Conservation (phyloP, 352 stramenopile genomes). For the Saprolegnia parasitica region DNA sequence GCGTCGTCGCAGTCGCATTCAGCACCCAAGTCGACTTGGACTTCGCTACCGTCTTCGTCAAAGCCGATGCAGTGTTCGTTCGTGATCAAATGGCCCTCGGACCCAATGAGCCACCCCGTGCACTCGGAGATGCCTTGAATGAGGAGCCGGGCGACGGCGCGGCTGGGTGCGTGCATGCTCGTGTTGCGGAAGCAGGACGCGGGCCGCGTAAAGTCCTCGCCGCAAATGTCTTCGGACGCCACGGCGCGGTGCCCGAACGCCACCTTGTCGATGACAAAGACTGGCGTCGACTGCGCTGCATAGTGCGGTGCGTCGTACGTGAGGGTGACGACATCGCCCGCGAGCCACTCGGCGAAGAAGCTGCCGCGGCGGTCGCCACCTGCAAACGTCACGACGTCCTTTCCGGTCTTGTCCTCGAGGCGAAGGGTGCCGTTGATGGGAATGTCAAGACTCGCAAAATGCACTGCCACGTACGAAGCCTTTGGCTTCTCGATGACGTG, state of each 20-base stretch:
- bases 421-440: not conserved
- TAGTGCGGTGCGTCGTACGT: not conserved
- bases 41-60: constrained; percentile 46
- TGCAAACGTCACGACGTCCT: not conserved
- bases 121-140: constrained; percentile 60
- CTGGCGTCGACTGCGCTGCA: not conserved
- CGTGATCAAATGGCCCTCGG: constrained; percentile 66
- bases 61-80: constrained; percentile 74
- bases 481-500: not conserved
- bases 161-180: constrained; percentile 30
- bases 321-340: not conserved
- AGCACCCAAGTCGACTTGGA: constrained; percentile 62
- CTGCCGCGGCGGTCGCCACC: not conserved
- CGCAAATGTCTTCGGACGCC: not conserved
- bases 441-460: constrained; percentile 1
- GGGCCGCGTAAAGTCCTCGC: not conserved
- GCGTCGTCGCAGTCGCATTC: constrained; percentile 37
- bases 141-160: constrained; percentile 49
- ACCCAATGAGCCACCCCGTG: constrained; percentile 71
- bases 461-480: constrained; percentile 1
- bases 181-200: not conserved
- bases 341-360: constrained; percentile 12
- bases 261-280: not conserved
- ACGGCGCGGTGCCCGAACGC: not conserved
- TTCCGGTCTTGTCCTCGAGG: not conserved